Conservation (phyloP, 345 rosid genomes). For the Murraya koenigii region DNA sequence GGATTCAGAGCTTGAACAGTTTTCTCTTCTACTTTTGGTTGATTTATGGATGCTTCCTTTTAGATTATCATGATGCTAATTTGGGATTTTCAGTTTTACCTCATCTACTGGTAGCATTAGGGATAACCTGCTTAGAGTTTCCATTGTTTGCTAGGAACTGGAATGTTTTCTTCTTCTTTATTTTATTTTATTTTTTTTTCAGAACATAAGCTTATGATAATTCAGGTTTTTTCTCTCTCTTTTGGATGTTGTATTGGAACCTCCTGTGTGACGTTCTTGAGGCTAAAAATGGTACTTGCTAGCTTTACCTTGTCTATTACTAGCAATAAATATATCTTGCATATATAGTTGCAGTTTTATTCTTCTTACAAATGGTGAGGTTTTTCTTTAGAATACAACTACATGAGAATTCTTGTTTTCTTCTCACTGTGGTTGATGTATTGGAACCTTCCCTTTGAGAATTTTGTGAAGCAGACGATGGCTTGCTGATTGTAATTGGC, state of each 20-base stretch:
- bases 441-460: background rate
- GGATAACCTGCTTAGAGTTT: background rate
- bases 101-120: background rate
- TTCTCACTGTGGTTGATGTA: conserved; percentile 1
- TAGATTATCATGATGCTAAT: background rate
- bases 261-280: background rate
- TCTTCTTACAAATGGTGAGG: background rate
- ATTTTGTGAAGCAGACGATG: background rate
- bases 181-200: too few relatives aligned
- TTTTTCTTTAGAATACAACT: background rate
- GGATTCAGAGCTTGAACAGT: conserved; percentile 4
- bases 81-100: background rate
- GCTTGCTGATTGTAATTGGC: conserved; percentile 5
- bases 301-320: background rate
- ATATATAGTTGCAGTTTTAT: background rate
- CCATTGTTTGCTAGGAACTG: background rate
- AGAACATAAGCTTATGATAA: background rate
- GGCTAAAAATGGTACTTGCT: background rate
- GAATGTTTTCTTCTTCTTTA: background rate
- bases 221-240: conserved; percentile 1
- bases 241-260: conserved; percentile 2
- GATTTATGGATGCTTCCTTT: background rate
- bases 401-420: background rate
- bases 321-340: background rate
- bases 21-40: background rate